A percentile compares a stretch with the other conserved stretches of the same genome.
phyloP scores from a whole-genome alignment of 2,329 filamentous ascomycete genomes.

The Dendryphion nanum region DNA sequence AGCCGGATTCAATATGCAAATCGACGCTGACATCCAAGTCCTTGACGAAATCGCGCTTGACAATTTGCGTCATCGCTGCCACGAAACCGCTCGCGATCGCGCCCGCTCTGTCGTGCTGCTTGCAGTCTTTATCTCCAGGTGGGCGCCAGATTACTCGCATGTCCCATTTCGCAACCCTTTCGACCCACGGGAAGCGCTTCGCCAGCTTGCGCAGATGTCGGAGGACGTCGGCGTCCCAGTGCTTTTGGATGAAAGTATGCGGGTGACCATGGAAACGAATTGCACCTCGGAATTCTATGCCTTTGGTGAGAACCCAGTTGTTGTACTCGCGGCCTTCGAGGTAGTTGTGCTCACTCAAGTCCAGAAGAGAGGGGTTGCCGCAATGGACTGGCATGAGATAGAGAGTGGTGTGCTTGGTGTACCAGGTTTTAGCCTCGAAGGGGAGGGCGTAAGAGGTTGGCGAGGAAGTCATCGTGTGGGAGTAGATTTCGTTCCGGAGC shows the following conservation, averaged over 20 bases:
- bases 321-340: conserved; percentile 27
- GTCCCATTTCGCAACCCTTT: conserved; percentile 20
- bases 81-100: too few species aligned
- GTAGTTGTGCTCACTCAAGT: conserved; percentile 15
- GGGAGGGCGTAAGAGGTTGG: neutral
- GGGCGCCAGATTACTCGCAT: conserved; percentile 26
- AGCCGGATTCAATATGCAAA: too few species aligned
- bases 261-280: conserved; percentile 25
- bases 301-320: conserved; percentile 19
- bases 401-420: conserved; percentile 22
- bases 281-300: conserved; percentile 16
- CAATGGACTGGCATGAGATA: conserved; percentile 21
- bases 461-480: conserved; percentile 11
- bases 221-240: conserved; percentile 28
- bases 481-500: conserved; percentile 30
- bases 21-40: too few species aligned
- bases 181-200: conserved; percentile 23
- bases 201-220: conserved; percentile 21
- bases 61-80: too few species aligned
- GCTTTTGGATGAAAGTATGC: conserved; percentile 21
- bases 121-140: too few species aligned
- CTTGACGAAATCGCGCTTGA: too few species aligned
- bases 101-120: too few species aligned
- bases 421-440: conserved; percentile 14
- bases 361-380: conserved; percentile 20